phyloP scores from a whole-genome alignment of 371 early-diverging fungal species.

The Mortierella sp. region DNA sequence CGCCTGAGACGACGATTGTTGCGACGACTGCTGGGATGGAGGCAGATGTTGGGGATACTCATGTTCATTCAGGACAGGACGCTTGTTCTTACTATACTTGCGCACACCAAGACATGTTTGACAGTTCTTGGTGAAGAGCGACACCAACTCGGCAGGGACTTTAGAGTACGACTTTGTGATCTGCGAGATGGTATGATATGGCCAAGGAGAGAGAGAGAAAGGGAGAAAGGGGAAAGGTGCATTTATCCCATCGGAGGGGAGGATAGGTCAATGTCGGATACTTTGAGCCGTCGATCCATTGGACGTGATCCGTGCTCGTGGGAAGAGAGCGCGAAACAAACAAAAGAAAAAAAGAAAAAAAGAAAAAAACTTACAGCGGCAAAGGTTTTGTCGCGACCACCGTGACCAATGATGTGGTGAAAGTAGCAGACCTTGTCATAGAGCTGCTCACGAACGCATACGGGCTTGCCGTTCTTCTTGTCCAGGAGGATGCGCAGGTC shows the following conservation, averaged over 20 bases:
- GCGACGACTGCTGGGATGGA: not conserved
- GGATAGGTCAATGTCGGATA: not conserved
- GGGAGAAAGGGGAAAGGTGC: not conserved
- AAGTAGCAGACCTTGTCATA: slow-evolving; percentile 51
- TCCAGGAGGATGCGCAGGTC: slow-evolving; percentile 46
- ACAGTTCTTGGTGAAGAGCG: slow-evolving; percentile 52
- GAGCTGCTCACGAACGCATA: slow-evolving; percentile 47
- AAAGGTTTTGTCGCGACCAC: slow-evolving; percentile 53
- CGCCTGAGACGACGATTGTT: too few relatives aligned
- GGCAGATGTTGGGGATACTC: slow-evolving; percentile 39
- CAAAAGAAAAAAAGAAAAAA: not conserved
- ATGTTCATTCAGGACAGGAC: slow-evolving; percentile 42
- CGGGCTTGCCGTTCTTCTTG: slow-evolving; percentile 51
- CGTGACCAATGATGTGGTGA: slow-evolving; percentile 50
- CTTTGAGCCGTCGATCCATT: too few relatives aligned
- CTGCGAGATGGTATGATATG: slow-evolving; percentile 10
- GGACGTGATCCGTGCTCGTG: too few relatives aligned
- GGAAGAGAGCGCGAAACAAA: not conserved
- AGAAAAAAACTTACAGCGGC: slow-evolving; percentile 38
- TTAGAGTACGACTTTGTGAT: slow-evolving; percentile 53
- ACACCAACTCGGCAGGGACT: slow-evolving; percentile 49
- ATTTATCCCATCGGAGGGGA: not conserved
- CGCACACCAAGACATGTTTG: slow-evolving; percentile 50
- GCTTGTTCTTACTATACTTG: slow-evolving; percentile 52
- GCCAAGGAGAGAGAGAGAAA: not conserved